Evolutionary conservation across 164 flowering plant species (phyloP).

Genomic region (Cinnamomum chago): DNA sequence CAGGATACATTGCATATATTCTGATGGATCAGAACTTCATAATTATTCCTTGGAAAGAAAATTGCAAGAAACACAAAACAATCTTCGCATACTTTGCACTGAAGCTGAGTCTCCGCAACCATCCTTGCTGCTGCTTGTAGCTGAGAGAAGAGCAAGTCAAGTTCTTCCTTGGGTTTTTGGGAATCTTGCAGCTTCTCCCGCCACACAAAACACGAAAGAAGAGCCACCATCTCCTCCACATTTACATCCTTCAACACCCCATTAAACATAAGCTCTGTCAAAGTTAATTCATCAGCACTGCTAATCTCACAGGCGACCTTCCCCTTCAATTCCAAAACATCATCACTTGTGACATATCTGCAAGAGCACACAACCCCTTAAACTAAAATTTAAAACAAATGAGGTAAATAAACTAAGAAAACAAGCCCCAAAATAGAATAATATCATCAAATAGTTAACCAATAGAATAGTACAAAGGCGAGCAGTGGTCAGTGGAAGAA

Average conservation of each 20-base stretch:
- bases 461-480: neutral
- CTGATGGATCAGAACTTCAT: neutral
- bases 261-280: slow-evolving; percentile 89
- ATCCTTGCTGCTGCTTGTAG: slow-evolving; percentile 87
- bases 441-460: neutral
- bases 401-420: neutral
- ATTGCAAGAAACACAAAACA: neutral
- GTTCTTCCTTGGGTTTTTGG: slow-evolving; percentile 88
- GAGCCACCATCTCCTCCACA: slow-evolving; percentile 90
- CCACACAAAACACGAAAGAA: slow-evolving; percentile 98
- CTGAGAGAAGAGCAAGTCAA: slow-evolving; percentile 74
- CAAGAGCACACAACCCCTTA: slow-evolving; percentile 10
- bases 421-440: neutral
- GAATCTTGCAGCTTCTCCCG: slow-evolving; percentile 92
- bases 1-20: neutral
- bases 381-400: neutral
- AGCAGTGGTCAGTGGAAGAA: neutral
- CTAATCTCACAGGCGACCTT: slow-evolving; percentile 97
- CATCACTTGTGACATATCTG: slow-evolving; percentile 81
- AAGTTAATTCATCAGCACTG: slow-evolving; percentile 93
- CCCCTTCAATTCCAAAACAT: slow-evolving; percentile 92
- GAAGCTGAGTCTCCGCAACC: slow-evolving; percentile 87
- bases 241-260: slow-evolving; percentile 80
- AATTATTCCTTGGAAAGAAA: neutral
- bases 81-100: slow-evolving; percentile 65